phyloP scores from a whole-genome alignment of 352 stramenopile genomes.

The Globisporangium splendens region DNA sequence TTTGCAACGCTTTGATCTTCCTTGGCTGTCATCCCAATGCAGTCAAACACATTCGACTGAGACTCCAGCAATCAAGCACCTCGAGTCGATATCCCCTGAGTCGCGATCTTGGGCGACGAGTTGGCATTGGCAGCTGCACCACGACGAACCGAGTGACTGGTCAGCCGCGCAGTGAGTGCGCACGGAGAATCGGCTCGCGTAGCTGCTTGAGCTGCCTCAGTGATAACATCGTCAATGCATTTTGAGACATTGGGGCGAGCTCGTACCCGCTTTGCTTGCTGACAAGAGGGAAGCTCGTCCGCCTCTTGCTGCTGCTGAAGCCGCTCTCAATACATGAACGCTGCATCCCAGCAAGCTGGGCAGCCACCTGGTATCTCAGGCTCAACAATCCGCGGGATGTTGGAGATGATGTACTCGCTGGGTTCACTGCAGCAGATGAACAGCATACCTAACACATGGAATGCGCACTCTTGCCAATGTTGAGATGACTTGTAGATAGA shows the following conservation, averaged over 20 bases:
- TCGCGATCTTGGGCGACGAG: constrained; percentile 13
- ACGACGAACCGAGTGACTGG: neutral
- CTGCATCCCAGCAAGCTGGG: neutral
- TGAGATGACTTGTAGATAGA: constrained; percentile 10
- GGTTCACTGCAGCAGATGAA: constrained; percentile 10
- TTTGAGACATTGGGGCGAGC: neutral
- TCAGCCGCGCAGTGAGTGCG: neutral
- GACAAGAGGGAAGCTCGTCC: neutral
- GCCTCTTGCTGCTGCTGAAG: constrained; percentile 1
- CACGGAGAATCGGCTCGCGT: neutral
- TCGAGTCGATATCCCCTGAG: constrained; percentile 19
- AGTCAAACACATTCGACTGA: constrained; percentile 18
- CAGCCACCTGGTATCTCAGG: constrained; percentile 6
- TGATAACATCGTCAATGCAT: constrained; percentile 5
- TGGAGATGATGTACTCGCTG: constrained; percentile 6
- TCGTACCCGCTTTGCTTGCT: neutral
- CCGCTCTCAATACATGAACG: neutral
- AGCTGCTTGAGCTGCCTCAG: neutral
- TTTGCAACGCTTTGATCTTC: constrained; percentile 22
- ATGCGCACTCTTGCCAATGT: constrained; percentile 9
- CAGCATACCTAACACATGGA: constrained; percentile 8
- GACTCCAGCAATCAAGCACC: constrained; percentile 17
- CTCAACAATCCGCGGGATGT: constrained; percentile 1
- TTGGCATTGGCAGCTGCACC: constrained; percentile 14
- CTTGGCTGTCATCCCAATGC: constrained; percentile 19